Percentiles rank a stretch among this genome's conserved stretches.
phyloP scores from a whole-genome alignment of 257 asterid species.

The Gentiana straminea region DNA sequence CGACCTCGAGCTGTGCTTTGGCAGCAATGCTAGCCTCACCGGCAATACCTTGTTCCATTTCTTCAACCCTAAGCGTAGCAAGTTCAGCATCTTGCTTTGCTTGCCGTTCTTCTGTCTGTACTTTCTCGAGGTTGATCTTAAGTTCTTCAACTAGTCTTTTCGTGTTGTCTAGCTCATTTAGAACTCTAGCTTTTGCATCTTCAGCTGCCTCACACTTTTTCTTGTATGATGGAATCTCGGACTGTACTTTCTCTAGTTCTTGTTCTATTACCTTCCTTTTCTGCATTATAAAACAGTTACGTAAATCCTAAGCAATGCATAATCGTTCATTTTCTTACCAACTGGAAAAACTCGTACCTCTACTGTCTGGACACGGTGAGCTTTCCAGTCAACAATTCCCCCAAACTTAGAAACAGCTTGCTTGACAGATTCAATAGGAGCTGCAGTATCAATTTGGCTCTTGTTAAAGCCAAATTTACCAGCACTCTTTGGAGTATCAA shows the following conservation, averaged over 20 bases:
- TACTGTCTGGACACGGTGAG: conserved; percentile 75
- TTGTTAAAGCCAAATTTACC: conserved; percentile 4
- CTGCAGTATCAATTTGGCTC: conserved; percentile 69
- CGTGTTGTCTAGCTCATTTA: conserved; percentile 77
- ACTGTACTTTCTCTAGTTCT: conserved; percentile 73
- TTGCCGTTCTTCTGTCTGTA: conserved; percentile 83
- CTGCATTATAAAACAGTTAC: conserved; percentile 30
- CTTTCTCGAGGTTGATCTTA: conserved; percentile 85
- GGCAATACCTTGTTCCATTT: conserved; percentile 84
- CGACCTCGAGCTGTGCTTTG: conserved; percentile 95
- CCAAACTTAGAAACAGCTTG: conserved; percentile 98
- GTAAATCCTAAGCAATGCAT: neutral
- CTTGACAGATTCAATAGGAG: conserved; percentile 92
- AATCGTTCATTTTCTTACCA: neutral
- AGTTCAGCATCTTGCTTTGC: conserved; percentile 95
- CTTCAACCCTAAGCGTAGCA: conserved; percentile 76
- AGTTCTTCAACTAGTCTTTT: conserved; percentile 76
- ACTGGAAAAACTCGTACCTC: conserved; percentile 46
- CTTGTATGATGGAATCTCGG: conserved; percentile 67
- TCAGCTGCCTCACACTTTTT: conserved; percentile 69
- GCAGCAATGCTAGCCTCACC: conserved; percentile 82
- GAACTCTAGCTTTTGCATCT: conserved; percentile 50
- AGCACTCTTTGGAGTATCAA: conserved; percentile 17
- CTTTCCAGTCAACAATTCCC: conserved; percentile 99
- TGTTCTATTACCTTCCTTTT: conserved; percentile 71